Conservation (phyloP, 2,329 filamentous ascomycete genomes). For the Hirsutella rhossiliensis region DNA sequence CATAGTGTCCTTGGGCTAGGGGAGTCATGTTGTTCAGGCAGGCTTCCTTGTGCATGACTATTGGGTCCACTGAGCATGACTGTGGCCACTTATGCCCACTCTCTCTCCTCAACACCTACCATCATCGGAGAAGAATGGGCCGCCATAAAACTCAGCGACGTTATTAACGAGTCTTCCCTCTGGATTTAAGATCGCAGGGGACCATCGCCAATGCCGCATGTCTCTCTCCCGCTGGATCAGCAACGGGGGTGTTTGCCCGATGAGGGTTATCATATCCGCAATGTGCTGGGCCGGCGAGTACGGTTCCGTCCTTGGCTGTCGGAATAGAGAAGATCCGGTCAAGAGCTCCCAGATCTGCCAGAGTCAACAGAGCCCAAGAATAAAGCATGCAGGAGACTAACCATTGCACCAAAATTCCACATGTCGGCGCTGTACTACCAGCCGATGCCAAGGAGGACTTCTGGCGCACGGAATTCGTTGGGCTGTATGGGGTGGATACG, state of each 20-base stretch:
- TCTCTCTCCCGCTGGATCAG: constrained; percentile 8
- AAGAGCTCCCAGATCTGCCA: constrained; percentile 13
- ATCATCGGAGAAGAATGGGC: constrained; percentile 10
- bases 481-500: constrained; percentile 10
- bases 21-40: too few relatives aligned
- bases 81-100: too few relatives aligned
- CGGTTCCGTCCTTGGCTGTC: constrained; percentile 4
- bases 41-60: too few relatives aligned
- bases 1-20: too few relatives aligned
- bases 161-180: constrained; percentile 7
- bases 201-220: constrained; percentile 9
- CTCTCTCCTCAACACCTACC: constrained; percentile 6
- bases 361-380: not conserved
- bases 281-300: constrained; percentile 11
- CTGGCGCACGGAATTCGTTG: constrained; percentile 10
- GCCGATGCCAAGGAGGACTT: constrained; percentile 9
- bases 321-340: constrained; percentile 9
- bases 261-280: constrained; percentile 11
- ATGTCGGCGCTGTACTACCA: constrained; percentile 11
- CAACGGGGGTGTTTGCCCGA: constrained; percentile 9
- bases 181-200: constrained; percentile 5
- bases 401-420: constrained; percentile 10
- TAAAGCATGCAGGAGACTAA: constrained; percentile 1
- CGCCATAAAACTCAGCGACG: constrained; percentile 8
- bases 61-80: too few relatives aligned